Evolutionary conservation across 495 filamentous ascomycete genomes (phyloP).

Genomic region (Aspergillus saccharolyticus): DNA sequence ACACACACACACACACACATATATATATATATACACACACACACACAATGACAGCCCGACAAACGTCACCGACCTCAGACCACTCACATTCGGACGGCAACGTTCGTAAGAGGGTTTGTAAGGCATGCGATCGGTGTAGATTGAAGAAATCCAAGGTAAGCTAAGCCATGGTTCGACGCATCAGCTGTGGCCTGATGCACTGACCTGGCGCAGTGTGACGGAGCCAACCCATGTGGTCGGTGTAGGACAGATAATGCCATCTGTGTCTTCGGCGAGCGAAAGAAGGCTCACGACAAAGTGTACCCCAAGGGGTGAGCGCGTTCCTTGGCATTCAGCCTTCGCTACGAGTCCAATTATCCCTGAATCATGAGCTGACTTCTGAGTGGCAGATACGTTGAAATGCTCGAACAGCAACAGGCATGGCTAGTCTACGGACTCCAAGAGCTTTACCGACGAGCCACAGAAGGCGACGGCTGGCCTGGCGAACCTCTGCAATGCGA

Average conservation of each 20-base stretch:
- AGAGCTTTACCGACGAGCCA: conserved; percentile 52
- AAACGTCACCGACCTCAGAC: conserved; percentile 42
- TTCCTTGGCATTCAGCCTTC: conserved; percentile 16
- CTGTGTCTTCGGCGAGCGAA: conserved; percentile 59
- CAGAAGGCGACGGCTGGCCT: conserved; percentile 49
- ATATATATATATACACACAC: neutral
- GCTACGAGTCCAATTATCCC: conserved; percentile 1
- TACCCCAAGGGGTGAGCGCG: conserved; percentile 58
- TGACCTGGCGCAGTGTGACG: conserved; percentile 51
- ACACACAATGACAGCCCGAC: conserved; percentile 40
- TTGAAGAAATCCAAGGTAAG: conserved; percentile 62
- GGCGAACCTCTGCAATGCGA: conserved; percentile 49
- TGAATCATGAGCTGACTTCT: conserved; percentile 7
- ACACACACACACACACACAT: conserved; percentile 11
- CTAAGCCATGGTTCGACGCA: conserved; percentile 14
- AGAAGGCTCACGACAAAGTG: conserved; percentile 58
- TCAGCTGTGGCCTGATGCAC: conserved; percentile 17
- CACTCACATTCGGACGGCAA: conserved; percentile 40
- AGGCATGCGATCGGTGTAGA: conserved; percentile 60
- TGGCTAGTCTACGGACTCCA: conserved; percentile 59
- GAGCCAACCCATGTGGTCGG: conserved; percentile 53
- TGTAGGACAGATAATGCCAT: conserved; percentile 57
- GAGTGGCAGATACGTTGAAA: conserved; percentile 56
- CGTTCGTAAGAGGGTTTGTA: conserved; percentile 56
- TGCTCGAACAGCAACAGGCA: conserved; percentile 65